phyloP scores from a whole-genome alignment of 2,329 filamentous ascomycete genomes.

The Furcasterigmium furcatum region DNA sequence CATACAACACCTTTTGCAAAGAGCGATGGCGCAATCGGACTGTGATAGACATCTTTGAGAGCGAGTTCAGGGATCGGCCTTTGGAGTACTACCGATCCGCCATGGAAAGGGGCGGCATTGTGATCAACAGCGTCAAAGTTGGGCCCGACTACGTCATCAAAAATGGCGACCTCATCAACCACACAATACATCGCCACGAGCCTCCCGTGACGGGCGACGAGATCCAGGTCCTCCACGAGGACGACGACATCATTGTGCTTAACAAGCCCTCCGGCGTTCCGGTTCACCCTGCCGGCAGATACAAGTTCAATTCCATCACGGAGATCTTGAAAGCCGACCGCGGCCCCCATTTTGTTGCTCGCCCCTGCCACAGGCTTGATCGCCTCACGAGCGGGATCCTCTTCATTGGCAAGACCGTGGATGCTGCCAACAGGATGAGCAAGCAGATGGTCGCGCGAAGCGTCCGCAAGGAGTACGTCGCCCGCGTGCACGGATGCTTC shows the following conservation, averaged over 20 bases:
- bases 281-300: constrained; percentile 91
- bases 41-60: constrained; percentile 82
- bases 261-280: constrained; percentile 95
- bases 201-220: constrained; percentile 82
- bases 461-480: constrained; percentile 93
- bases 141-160: constrained; percentile 68
- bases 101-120: constrained; percentile 75
- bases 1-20: constrained; percentile 94
- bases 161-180: constrained; percentile 89
- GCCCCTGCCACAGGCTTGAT: constrained; percentile 90
- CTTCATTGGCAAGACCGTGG: constrained; percentile 89
- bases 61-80: constrained; percentile 88
- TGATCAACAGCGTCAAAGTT: constrained; percentile 72
- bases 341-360: constrained; percentile 48
- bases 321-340: constrained; percentile 87
- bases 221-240: constrained; percentile 83
- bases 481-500: constrained; percentile 86
- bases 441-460: constrained; percentile 75
- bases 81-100: constrained; percentile 83
- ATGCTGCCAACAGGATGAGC: constrained; percentile 74
- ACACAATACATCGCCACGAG: constrained; percentile 93
- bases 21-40: constrained; percentile 83
- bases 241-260: constrained; percentile 91
- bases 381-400: constrained; percentile 93
- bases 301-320: constrained; percentile 91